These are phyloP conservation scores for Coemansia aciculifera DNA, from an alignment of 192 early-diverging fungal species.

Conservation along the genomic window DNA sequence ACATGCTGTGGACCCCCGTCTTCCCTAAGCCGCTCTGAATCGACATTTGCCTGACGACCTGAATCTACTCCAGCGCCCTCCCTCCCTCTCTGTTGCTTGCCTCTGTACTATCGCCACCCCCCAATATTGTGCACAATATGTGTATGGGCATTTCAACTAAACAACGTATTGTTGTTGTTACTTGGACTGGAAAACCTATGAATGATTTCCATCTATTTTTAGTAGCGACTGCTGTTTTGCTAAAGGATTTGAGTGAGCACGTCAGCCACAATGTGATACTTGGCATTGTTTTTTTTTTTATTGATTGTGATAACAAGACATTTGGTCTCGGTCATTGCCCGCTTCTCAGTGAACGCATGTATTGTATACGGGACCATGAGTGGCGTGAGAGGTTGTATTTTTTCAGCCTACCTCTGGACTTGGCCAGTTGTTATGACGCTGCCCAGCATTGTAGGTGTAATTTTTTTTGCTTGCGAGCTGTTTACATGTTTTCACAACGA, in stretches of 20 bases:
- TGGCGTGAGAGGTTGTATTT: not conserved
- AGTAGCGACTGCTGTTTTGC: not conserved
- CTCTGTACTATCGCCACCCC: conserved; percentile 4
- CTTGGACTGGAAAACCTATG: not conserved
- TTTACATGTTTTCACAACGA: not conserved
- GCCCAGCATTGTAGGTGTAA: not conserved
- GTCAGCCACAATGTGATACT: not conserved
- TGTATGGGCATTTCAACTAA: not conserved
- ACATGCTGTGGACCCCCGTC: not conserved
- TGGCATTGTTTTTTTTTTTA: not conserved
- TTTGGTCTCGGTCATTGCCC: not conserved
- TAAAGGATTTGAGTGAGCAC: not conserved
- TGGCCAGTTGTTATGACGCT: not conserved
- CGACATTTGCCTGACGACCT: not conserved
- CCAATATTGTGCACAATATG: conserved; percentile 4
- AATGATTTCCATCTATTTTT: not conserved
- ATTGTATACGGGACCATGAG: not conserved
- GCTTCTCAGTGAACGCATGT: not conserved
- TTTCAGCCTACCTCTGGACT: not conserved
- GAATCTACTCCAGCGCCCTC: conserved; percentile 1
- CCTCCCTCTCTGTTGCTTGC: not conserved
- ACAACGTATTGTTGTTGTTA: not conserved
- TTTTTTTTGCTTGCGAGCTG: not conserved
- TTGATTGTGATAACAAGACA: not conserved
- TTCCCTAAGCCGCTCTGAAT: not conserved